phyloP scores from a whole-genome alignment of 2,329 filamentous ascomycete genomes.

The Fusarium algeriense region DNA sequence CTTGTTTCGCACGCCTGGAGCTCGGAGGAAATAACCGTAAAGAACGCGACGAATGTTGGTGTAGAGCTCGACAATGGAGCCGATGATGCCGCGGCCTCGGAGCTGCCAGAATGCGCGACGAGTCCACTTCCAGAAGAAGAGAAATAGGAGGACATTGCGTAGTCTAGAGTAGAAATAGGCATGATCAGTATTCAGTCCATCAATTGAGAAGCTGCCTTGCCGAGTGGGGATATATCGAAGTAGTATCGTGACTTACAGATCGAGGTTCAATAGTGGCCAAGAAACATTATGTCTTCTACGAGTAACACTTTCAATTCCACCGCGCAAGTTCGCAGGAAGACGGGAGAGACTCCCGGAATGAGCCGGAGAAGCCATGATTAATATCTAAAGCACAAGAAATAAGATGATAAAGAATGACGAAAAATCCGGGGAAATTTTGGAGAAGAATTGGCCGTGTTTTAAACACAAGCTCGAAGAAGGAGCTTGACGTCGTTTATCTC shows the following conservation, averaged over 20 bases:
- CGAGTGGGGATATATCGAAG: neutral
- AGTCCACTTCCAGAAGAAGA: slow-evolving; percentile 87
- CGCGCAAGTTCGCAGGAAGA: slow-evolving; percentile 77
- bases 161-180: slow-evolving; percentile 63
- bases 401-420: slow-evolving; percentile 10
- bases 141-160: slow-evolving; percentile 87
- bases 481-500: slow-evolving; percentile 39
- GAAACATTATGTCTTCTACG: slow-evolving; percentile 67
- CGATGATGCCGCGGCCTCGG: slow-evolving; percentile 87
- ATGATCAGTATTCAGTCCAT: neutral
- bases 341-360: slow-evolving; percentile 75
- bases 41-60: slow-evolving; percentile 75
- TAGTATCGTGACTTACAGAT: slow-evolving; percentile 68
- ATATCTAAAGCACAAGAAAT: neutral
- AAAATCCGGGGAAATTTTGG: slow-evolving; percentile 1
- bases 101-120: slow-evolving; percentile 86
- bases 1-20: slow-evolving; percentile 87
- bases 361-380: slow-evolving; percentile 35
- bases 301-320: slow-evolving; percentile 73
- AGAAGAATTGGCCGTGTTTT: slow-evolving; percentile 18
- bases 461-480: slow-evolving; percentile 21
- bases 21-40: slow-evolving; percentile 87
- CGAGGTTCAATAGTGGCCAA: slow-evolving; percentile 72
- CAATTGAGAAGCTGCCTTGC: neutral
- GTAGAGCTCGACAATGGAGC: slow-evolving; percentile 82